These are phyloP conservation scores for Vanilla planifolia DNA, from an alignment of 106 monocot genomes.

Conservation along the genomic window DNA sequence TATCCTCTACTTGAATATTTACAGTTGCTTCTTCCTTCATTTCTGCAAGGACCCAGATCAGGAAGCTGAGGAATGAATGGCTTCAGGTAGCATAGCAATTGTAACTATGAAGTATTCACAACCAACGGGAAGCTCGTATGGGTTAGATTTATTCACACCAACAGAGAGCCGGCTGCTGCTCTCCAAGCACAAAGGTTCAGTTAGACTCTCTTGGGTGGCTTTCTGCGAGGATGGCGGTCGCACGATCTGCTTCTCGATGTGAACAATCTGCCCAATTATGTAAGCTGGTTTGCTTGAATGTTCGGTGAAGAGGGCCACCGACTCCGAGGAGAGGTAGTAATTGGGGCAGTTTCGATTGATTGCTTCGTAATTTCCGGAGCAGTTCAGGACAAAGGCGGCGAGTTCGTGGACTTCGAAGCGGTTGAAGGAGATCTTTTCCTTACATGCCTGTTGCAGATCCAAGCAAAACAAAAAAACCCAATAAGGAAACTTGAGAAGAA, in stretches of 20 bases:
- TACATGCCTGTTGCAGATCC: slow-evolving; percentile 51
- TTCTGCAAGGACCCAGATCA: slow-evolving; percentile 59
- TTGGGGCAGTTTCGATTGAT: slow-evolving; percentile 59
- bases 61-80: slow-evolving; percentile 65
- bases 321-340: slow-evolving; percentile 92
- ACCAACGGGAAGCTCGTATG: slow-evolving; percentile 59
- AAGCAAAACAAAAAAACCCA: no score
- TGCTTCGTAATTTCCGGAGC: slow-evolving; percentile 72
- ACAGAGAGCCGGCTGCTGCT: slow-evolving; percentile 12
- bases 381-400: slow-evolving; percentile 73
- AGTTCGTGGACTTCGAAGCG: slow-evolving; percentile 82
- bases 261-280: slow-evolving; percentile 93
- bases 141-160: slow-evolving; percentile 30
- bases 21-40: slow-evolving; percentile 63
- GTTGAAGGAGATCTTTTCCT: slow-evolving; percentile 87
- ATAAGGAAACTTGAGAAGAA: no score
- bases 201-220: slow-evolving; percentile 17
- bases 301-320: slow-evolving; percentile 80
- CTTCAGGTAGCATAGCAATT: slow-evolving; percentile 82
- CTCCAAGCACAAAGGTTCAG: slow-evolving; percentile 11
- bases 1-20: slow-evolving; percentile 8
- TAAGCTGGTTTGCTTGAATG: slow-evolving; percentile 45
- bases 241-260: slow-evolving; percentile 58
- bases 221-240: slow-evolving; percentile 11
- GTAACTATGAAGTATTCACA: slow-evolving; percentile 95